Percentiles rank a stretch among this genome's conserved stretches.
These are phyloP conservation scores for Shiraia sp. DNA, from an alignment of 2,329 filamentous ascomycete species.

Conservation along the genomic window DNA sequence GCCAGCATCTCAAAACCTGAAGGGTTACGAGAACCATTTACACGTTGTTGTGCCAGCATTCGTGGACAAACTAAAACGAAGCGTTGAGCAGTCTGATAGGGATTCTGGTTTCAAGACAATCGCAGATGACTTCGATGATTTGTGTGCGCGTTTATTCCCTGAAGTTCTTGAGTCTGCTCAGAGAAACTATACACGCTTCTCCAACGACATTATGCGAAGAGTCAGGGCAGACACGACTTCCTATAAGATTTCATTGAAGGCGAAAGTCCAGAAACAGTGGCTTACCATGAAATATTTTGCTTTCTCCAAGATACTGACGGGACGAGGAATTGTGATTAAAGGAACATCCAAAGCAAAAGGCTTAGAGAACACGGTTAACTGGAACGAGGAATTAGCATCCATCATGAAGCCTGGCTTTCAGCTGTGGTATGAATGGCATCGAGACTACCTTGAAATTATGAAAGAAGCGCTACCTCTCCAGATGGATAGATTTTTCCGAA, in stretches of 20 bases:
- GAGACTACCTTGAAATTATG: slow-evolving; percentile 2
- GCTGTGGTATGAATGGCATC: slow-evolving; percentile 12
- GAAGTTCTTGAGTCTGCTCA: neutral
- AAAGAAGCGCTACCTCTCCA: neutral
- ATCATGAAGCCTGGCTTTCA: slow-evolving; percentile 13
- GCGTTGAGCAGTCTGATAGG: slow-evolving; percentile 9
- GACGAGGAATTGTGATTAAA: slow-evolving; percentile 10
- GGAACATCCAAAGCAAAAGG: slow-evolving; percentile 21
- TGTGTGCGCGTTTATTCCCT: slow-evolving; percentile 1
- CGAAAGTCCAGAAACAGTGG: slow-evolving; percentile 8
- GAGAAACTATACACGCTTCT: neutral
- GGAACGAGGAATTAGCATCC: slow-evolving; percentile 20
- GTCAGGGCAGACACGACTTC: neutral
- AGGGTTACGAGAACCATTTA: slow-evolving; percentile 15
- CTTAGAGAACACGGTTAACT: slow-evolving; percentile 17
- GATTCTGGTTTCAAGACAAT: slow-evolving; percentile 18
- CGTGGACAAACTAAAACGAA: slow-evolving; percentile 16
- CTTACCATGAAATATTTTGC: slow-evolving; percentile 5
- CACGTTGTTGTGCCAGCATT: slow-evolving; percentile 6
- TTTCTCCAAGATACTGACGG: slow-evolving; percentile 20
- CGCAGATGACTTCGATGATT: slow-evolving; percentile 14
- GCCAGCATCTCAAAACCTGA: slow-evolving; percentile 16
- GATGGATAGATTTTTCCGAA: slow-evolving; percentile 5
- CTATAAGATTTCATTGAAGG: slow-evolving; percentile 9
- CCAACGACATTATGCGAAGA: slow-evolving; percentile 1